Evolutionary conservation across 306 rosid genomes (phyloP).

Genomic region (Medicago ruthenica): DNA sequence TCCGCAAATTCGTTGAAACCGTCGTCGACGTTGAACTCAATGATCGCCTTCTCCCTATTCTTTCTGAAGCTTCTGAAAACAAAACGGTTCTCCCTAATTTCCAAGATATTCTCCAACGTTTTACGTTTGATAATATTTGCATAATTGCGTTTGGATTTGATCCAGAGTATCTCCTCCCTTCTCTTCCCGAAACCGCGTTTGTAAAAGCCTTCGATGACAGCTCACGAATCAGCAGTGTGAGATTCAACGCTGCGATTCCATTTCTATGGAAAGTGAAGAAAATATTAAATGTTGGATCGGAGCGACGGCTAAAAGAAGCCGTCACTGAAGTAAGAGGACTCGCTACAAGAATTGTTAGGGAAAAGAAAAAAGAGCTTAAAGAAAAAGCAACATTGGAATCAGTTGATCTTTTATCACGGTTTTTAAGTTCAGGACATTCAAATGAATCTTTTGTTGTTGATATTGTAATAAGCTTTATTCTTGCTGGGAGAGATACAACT

Average conservation of each 20-base stretch:
- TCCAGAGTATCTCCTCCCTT: slow-evolving; percentile 62
- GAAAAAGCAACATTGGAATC: slow-evolving; percentile 44
- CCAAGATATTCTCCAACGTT: slow-evolving; percentile 74
- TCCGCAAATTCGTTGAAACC: slow-evolving; percentile 60
- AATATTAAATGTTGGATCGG: slow-evolving; percentile 52
- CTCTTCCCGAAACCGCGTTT: slow-evolving; percentile 55
- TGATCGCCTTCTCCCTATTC: slow-evolving; percentile 60
- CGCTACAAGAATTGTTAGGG: slow-evolving; percentile 44
- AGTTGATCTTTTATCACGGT: slow-evolving; percentile 56
- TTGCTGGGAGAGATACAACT: slow-evolving; percentile 73
- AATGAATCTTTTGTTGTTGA: slow-evolving; percentile 59
- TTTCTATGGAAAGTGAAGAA: slow-evolving; percentile 53
- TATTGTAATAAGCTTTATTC: slow-evolving; percentile 64
- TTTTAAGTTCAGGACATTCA: slow-evolving; percentile 60
- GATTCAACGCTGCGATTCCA: slow-evolving; percentile 38
- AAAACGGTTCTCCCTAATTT: slow-evolving; percentile 42
- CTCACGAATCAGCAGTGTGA: slow-evolving; percentile 44
- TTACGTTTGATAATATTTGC: slow-evolving; percentile 74
- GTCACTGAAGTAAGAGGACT: slow-evolving; percentile 54
- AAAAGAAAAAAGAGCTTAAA: slow-evolving; percentile 55
- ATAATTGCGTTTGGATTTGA: slow-evolving; percentile 72
- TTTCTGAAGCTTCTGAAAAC: slow-evolving; percentile 13
- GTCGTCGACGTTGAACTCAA: slow-evolving; percentile 67
- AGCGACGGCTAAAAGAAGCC: slow-evolving; percentile 41
- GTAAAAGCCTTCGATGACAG: slow-evolving; percentile 62